Percentiles rank a stretch among this genome's conserved stretches.
phyloP scores from a whole-genome alignment of 805 yeast genomes.

The Barnettozyma sucrosica region DNA sequence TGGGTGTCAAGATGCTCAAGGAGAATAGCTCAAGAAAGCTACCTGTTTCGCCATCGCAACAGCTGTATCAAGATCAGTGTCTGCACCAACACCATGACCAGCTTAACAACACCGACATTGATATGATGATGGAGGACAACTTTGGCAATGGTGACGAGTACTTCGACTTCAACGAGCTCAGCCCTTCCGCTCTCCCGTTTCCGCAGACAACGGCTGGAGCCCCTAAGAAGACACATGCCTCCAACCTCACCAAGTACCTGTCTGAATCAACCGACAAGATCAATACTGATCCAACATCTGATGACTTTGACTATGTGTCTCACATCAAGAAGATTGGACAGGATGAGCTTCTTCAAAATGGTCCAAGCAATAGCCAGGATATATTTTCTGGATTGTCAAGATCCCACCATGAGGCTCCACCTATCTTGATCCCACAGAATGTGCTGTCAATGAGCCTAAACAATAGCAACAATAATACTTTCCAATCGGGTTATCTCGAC shows the following conservation, averaged over 20 bases:
- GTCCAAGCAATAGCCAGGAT: background rate
- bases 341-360: constrained; percentile 22
- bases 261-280: constrained; percentile 8
- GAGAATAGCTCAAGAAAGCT: background rate
- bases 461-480: background rate
- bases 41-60: background rate
- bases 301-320: constrained; percentile 59
- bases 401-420: background rate
- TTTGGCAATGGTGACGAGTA: constrained; percentile 22
- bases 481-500: constrained; percentile 19
- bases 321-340: constrained; percentile 54
- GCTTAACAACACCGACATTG: background rate
- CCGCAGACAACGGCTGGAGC: constrained; percentile 5
- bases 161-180: constrained; percentile 14
- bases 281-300: constrained; percentile 39
- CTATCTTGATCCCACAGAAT: constrained; percentile 1
- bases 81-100: background rate
- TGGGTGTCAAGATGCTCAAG: constrained; percentile 43
- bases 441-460: background rate
- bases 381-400: background rate
- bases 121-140: constrained; percentile 4
- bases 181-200: background rate
- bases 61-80: background rate
- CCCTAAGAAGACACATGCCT: constrained; percentile 4
- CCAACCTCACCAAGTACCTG: constrained; percentile 24